Evolutionary conservation across 805 yeast genomes (phyloP).

Genomic region (Torulaspora franciscae): DNA sequence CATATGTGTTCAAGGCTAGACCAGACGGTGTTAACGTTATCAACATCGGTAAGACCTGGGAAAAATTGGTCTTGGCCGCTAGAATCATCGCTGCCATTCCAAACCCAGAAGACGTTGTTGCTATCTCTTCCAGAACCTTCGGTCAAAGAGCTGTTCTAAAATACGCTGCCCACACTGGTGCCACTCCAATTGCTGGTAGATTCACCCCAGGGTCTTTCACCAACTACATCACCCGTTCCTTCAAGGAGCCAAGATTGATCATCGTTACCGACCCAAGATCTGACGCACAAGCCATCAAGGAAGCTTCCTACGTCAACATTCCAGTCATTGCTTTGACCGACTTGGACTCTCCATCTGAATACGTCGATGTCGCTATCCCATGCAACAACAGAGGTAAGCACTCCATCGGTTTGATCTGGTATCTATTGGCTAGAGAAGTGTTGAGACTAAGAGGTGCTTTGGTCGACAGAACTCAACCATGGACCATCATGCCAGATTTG

Average conservation of each 20-base stretch:
- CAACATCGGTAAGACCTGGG: slow-evolving; percentile 99
- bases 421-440: slow-evolving; percentile 98
- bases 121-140: slow-evolving; percentile 97
- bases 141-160: slow-evolving; percentile 99
- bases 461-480: slow-evolving; percentile 92
- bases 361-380: slow-evolving; percentile 99
- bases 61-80: slow-evolving; percentile 93
- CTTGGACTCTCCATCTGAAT: slow-evolving; percentile 98
- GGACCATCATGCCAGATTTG: slow-evolving; percentile 99
- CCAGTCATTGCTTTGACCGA: slow-evolving; percentile 99
- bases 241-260: slow-evolving; percentile 99
- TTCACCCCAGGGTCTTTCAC: slow-evolving; percentile 99
- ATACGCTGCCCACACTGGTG: slow-evolving; percentile 99
- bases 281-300: slow-evolving; percentile 99
- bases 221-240: slow-evolving; percentile 99
- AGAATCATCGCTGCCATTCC: slow-evolving; percentile 99
- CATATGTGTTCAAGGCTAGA: slow-evolving; percentile 96
- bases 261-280: slow-evolving; percentile 99
- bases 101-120: slow-evolving; percentile 97
- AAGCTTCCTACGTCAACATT: slow-evolving; percentile 99
- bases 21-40: slow-evolving; percentile 99
- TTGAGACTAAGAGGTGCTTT: slow-evolving; percentile 97
- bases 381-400: slow-evolving; percentile 99
- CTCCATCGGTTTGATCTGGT: slow-evolving; percentile 99
- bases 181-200: slow-evolving; percentile 99